Base-by-base conservation (phyloP, 129 eudicot genomes). In the Helianthus tuberosus region DNA sequence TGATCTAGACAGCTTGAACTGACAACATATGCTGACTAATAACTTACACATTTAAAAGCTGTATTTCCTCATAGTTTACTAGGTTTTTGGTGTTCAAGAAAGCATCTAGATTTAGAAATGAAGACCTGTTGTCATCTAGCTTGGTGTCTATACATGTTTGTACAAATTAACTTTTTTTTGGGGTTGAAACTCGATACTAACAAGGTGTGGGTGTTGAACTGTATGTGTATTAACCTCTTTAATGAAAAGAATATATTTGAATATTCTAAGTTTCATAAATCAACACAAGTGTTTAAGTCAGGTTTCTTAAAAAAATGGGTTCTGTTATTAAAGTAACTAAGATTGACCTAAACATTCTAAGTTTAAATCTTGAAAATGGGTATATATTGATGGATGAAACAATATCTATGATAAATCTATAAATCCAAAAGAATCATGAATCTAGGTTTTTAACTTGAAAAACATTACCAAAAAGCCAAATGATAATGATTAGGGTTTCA, bases 81-180 rank as follows among this genome's bases (percentile, higher is more conserved):
- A 64, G 25, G 39, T 48, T 32, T 73, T 38, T 50, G 23, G 32
- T 51, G 14, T 64, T 61, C 38, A 69, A 59, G 70, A 77, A 77
- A 58, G 81, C 52, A 77, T 69, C 75, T 69, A 16, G 47, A 69
- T 69, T 36, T 69, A 60, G 65, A 5, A 77, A 69, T 12, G 14
- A 39, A 64, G 69, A 41, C 17, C 27, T 50, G 43, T 77, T 77
- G 75, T 53, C 81, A 68, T 60, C 46, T 77, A 47, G 70, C 81
- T 68, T 46, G 63, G 49, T 77, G 75, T 49, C 64, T 17, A 35
- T 17, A 59, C 29, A 57, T 68, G 68, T 68, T 68, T 63, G 63
- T 16, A 15, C 47, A 15, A 60, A 2, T 14, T 54, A 23, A 55
- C 32, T 8, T 55, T 20, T 16, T 20, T 55, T 8, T 7, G 54